Percentiles rank a stretch among this genome's conserved stretches.
phyloP scores from a whole-genome alignment of 768 basidiomycete genomes.

The Pholiota conissans region DNA sequence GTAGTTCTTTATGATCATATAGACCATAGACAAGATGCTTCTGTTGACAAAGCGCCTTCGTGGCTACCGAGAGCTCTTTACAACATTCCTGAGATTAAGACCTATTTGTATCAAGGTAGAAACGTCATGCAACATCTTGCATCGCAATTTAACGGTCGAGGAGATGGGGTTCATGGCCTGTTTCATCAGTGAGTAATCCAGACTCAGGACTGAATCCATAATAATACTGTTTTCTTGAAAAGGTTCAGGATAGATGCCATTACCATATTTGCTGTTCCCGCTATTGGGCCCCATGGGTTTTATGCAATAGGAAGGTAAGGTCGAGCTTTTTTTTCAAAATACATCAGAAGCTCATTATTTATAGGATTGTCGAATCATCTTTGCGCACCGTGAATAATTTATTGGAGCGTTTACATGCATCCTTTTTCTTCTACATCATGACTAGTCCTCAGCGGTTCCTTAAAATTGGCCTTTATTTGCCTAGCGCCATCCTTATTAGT shows the following conservation, averaged over 20 bases:
- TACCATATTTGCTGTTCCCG: conserved; percentile 86
- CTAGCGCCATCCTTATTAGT: conserved; percentile 82
- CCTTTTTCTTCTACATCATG: conserved; percentile 94
- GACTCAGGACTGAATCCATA: too few relatives aligned
- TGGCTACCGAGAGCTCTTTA: conserved; percentile 50
- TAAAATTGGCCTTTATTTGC: conserved; percentile 89
- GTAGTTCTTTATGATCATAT: conserved; percentile 80
- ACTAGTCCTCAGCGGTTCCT: conserved; percentile 65
- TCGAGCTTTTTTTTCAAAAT: conserved; percentile 1
- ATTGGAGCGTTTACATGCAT: conserved; percentile 93
- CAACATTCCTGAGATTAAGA: conserved; percentile 42
- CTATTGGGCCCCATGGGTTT: conserved; percentile 92
- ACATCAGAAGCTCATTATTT: conserved; percentile 7
- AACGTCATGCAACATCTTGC: conserved; percentile 71
- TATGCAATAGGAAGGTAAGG: conserved; percentile 84
- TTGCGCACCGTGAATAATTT: conserved; percentile 92
- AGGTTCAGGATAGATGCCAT: conserved; percentile 95
- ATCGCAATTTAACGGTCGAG: conserved; percentile 76
- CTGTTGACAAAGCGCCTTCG: conserved; percentile 12
- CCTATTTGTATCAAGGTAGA: conserved; percentile 57
- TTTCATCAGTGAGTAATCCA: conserved; percentile 80
- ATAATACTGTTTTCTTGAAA: conserved; percentile 5
- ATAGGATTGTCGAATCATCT: conserved; percentile 82
- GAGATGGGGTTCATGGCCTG: conserved; percentile 88
- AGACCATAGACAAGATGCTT: conserved; percentile 26